Conservation (phyloP, 345 rosid genomes). For the Brassica cretica region DNA sequence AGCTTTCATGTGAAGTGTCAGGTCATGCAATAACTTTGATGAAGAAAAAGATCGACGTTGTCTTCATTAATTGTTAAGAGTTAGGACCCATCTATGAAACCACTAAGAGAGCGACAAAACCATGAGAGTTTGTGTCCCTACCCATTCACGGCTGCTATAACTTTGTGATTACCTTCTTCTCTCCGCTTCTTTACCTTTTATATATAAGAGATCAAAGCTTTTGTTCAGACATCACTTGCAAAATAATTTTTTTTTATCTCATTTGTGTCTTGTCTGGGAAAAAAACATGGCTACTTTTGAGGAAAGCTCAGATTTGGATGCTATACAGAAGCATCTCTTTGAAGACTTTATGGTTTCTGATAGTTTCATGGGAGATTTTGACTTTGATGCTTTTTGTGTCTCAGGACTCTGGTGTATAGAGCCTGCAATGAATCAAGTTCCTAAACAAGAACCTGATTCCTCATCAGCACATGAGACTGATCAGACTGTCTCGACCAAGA, state of each 20-base stretch:
- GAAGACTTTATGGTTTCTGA: constrained; percentile 56
- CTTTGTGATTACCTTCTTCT: constrained; percentile 27
- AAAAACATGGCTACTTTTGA: constrained; percentile 42
- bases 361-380: constrained; percentile 41
- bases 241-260: background rate
- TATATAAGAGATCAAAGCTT: constrained; percentile 26
- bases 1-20: constrained; percentile 27
- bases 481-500: constrained; percentile 18
- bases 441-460: constrained; percentile 48
- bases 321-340: constrained; percentile 52
- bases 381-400: constrained; percentile 34
- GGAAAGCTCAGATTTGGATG: constrained; percentile 48
- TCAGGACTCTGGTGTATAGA: constrained; percentile 42
- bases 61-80: constrained; percentile 23
- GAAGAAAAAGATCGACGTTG: constrained; percentile 33
- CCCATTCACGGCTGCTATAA: constrained; percentile 32
- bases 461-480: constrained; percentile 36
- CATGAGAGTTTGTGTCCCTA: constrained; percentile 31
- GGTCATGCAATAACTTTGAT: constrained; percentile 32
- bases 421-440: constrained; percentile 32
- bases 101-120: constrained; percentile 35
- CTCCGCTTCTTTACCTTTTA: constrained; percentile 26
- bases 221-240: constrained; percentile 26
- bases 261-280: background rate
- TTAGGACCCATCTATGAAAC: constrained; percentile 21